Evolutionary conservation across 2,329 filamentous ascomycete species (phyloP).

Genomic region (Daldinia sp.): DNA sequence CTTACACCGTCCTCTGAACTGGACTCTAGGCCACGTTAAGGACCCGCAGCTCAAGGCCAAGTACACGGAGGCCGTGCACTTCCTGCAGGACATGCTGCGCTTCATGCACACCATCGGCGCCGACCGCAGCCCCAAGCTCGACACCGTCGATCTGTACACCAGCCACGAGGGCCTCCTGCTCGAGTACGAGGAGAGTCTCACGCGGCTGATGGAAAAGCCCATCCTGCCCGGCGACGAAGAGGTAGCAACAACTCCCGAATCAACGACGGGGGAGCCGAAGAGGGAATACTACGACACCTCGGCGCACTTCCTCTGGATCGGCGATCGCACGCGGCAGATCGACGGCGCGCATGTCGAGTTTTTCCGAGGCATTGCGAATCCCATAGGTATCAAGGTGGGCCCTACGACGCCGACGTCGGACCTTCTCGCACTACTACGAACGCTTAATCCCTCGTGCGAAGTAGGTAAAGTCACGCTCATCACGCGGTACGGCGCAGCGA

Average conservation of each 20-base stretch:
- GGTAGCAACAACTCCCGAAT: conserved; percentile 33
- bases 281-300: conserved; percentile 92
- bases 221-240: conserved; percentile 52
- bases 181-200: conserved; percentile 92
- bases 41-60: conserved; percentile 86
- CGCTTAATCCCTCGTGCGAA: conserved; percentile 85
- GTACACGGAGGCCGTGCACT: conserved; percentile 85
- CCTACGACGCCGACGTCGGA: conserved; percentile 84
- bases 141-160: conserved; percentile 94
- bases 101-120: conserved; percentile 97
- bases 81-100: conserved; percentile 89
- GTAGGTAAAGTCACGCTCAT: conserved; percentile 96
- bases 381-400: conserved; percentile 95
- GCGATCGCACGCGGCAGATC: conserved; percentile 93
- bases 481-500: conserved; percentile 88
- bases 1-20: conserved; percentile 92
- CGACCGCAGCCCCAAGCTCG: conserved; percentile 83
- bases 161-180: conserved; percentile 94
- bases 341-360: conserved; percentile 96
- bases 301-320: conserved; percentile 98
- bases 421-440: conserved; percentile 81
- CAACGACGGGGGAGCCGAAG: conserved; percentile 46
- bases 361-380: conserved; percentile 95
- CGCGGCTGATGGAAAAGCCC: conserved; percentile 78
- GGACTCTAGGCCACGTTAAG: conserved; percentile 91